Evolutionary conservation across 2,329 filamentous ascomycete genomes (phyloP), one percentile per base, ranked within the genome.

Genomic region (Xylogone sp.): DNA sequence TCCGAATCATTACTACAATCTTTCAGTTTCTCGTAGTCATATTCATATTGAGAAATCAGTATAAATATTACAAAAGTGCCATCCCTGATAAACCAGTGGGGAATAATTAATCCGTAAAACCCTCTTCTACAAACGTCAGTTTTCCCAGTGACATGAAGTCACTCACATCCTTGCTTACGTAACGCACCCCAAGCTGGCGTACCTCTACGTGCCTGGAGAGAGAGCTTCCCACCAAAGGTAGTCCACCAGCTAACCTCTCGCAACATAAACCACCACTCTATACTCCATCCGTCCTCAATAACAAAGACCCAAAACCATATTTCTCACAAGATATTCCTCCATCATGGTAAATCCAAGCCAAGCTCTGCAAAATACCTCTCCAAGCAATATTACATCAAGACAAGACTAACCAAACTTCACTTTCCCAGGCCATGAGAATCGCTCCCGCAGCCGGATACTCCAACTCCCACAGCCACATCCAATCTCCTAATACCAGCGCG

Each of bases 361-460:
- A n/a, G n/a, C n/a, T n/a, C n/a, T n/a, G n/a, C n/a, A n/a, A n/a
- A n/a, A n/a, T n/a, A n/a, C n/a, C n/a, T n/a, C n/a, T n/a, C n/a
- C n/a, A n/a, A n/a, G n/a, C n/a, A n/a, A n/a, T n/a, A n/a, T 27
- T 27, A 27, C 24, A 27, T 6, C 24, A 27, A 27, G 24, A 6
- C 24, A n/a, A n/a, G n/a, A n/a, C n/a, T n/a, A n/a, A n/a, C n/a
- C 27, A 31, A 8, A 13, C 27, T 31, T 43, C 49, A 53, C 48
- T 46, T 52, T 46, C 54, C 45, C 70, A 95, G 89, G 87, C 90
- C 66, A 88, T 97, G 81, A 90, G 91, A 75, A 88, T 99, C 74
- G 83, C 90, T 61, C 94, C 94, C 68, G 69, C 83, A 55, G 71
- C 84, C 63, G 67, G 76, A 60, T 82, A 93, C 76, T 72, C 83